phyloP scores from a whole-genome alignment of 2,329 filamentous ascomycete species.

The Colletotrichum trifolii region DNA sequence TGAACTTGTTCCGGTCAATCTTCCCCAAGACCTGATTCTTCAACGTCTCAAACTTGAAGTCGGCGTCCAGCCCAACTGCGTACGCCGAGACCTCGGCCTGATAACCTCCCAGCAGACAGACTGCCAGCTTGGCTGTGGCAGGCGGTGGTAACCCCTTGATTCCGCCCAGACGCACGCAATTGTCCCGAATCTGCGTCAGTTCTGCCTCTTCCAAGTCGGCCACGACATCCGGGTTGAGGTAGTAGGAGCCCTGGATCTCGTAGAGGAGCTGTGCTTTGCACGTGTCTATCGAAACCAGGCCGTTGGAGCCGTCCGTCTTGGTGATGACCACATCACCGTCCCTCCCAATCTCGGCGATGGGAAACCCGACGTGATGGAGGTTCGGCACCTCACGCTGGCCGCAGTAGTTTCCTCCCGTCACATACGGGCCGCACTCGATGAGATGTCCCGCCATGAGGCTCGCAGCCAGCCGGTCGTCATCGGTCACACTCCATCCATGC shows the following conservation, averaged over 20 bases:
- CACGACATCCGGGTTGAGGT: constrained; percentile 61
- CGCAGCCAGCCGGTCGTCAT: constrained; percentile 62
- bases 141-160: constrained; percentile 52
- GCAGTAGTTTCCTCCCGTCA: constrained; percentile 65
- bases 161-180: constrained; percentile 50
- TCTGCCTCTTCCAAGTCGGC: constrained; percentile 51
- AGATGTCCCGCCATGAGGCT: constrained; percentile 63
- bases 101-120: constrained; percentile 51
- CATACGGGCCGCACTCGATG: constrained; percentile 66
- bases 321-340: constrained; percentile 49
- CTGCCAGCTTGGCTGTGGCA: constrained; percentile 52
- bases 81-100: constrained; percentile 48
- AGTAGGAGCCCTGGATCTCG: constrained; percentile 58
- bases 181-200: constrained; percentile 48
- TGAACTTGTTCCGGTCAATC: constrained; percentile 41
- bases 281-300: constrained; percentile 49
- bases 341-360: constrained; percentile 51
- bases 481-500: constrained; percentile 60
- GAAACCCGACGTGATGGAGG: constrained; percentile 48
- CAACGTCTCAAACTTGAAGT: constrained; percentile 44
- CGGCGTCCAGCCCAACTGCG: constrained; percentile 39
- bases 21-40: constrained; percentile 41
- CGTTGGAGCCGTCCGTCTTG: constrained; percentile 47
- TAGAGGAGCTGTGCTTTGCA: constrained; percentile 61
- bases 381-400: constrained; percentile 55